Percentiles rank a stretch among this genome's conserved stretches.
phyloP scores from a whole-genome alignment of 2,329 filamentous ascomycete species.

The Fusarium proliferatum region DNA sequence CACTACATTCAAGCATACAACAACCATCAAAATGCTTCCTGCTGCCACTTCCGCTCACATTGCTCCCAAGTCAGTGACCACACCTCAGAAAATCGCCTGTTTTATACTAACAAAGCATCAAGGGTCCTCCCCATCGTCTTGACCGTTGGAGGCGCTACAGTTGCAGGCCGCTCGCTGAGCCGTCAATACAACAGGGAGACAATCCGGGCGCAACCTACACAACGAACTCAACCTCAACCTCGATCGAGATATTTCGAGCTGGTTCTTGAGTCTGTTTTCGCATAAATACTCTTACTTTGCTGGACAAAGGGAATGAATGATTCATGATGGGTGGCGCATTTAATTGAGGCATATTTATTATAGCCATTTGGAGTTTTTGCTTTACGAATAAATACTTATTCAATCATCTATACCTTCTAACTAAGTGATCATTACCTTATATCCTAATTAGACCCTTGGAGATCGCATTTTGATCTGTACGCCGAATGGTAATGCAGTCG shows the following conservation, averaged over 20 bases:
- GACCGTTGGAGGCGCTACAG: slow-evolving; percentile 38
- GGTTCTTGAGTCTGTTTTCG: slow-evolving; percentile 40
- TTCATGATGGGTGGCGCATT: slow-evolving; percentile 6
- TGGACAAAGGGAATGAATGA: not conserved
- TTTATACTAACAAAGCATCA: not conserved
- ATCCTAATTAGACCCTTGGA: fast-evolving
- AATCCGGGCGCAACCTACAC: not conserved
- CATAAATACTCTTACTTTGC: slow-evolving; percentile 16
- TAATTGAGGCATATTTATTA: not conserved
- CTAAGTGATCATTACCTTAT: fast-evolving
- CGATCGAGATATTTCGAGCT: slow-evolving; percentile 29
- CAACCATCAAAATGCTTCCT: slow-evolving; percentile 34
- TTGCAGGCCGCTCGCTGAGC: slow-evolving; percentile 30
- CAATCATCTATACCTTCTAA: fast-evolving
- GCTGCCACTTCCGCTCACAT: slow-evolving; percentile 8
- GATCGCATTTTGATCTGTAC: not conserved
- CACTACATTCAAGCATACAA: not conserved
- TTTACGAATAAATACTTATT: not conserved
- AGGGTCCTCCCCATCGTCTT: slow-evolving; percentile 39
- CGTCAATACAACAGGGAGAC: slow-evolving; percentile 28
- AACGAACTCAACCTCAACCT: slow-evolving; percentile 4
- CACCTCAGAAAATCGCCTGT: fast-evolving
- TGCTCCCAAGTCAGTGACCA: slow-evolving; percentile 29
- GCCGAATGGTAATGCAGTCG: not conserved
- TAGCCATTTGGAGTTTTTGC: not conserved